phyloP scores from a whole-genome alignment of 305 asterid genomes.

The Rubia peregrina region DNA sequence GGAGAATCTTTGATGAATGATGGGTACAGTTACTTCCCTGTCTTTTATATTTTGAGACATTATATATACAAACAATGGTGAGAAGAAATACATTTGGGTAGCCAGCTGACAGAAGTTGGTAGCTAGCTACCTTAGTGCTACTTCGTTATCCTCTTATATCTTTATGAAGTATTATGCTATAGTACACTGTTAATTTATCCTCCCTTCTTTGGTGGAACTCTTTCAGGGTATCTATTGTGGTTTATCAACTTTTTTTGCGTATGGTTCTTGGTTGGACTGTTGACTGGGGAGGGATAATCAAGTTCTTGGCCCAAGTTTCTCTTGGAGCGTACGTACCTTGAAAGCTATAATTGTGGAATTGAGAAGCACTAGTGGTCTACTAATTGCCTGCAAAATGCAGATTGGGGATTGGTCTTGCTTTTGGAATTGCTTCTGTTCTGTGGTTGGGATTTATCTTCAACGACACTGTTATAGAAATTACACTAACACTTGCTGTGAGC shows the following conservation, averaged over 20 bases:
- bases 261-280: conserved; percentile 83
- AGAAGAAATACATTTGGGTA: neutral
- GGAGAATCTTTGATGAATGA: conserved; percentile 93
- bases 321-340: conserved; percentile 86
- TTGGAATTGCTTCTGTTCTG: conserved; percentile 75
- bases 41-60: neutral
- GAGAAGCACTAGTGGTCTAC: conserved; percentile 24
- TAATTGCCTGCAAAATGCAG: conserved; percentile 39
- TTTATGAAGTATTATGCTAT: neutral
- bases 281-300: conserved; percentile 58
- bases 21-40: conserved; percentile 44
- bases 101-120: neutral
- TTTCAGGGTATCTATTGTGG: conserved; percentile 89
- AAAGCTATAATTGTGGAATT: conserved; percentile 18
- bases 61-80: neutral
- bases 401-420: conserved; percentile 79
- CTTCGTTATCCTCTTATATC: neutral
- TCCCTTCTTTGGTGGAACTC: conserved; percentile 4
- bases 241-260: conserved; percentile 71
- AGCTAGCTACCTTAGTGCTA: neutral
- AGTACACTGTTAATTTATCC: neutral
- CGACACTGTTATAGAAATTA: conserved; percentile 91
- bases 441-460: conserved; percentile 98
- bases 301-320: conserved; percentile 61
- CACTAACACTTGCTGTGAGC: conserved; percentile 93